These are phyloP conservation scores for Botrytis deweyae DNA, from an alignment of 2,329 filamentous ascomycete species.

Conservation along the genomic window DNA sequence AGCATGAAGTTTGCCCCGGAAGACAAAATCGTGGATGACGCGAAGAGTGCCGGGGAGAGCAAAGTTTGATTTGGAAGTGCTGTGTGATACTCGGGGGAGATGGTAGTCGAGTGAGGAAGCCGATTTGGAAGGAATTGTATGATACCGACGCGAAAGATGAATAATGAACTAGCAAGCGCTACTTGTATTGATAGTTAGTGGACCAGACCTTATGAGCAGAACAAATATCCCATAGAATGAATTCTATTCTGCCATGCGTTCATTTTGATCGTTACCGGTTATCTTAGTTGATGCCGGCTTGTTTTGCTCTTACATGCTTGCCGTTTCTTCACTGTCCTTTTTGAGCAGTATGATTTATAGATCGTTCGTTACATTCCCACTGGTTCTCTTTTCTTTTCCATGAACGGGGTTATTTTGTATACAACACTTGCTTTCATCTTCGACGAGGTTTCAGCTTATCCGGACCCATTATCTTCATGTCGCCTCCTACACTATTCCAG, in stretches of 20 bases:
- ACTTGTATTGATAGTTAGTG: conserved; percentile 6
- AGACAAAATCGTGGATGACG: conserved; percentile 52
- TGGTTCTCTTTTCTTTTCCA: neutral
- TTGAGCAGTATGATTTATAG: neutral
- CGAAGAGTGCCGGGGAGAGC: conserved; percentile 40
- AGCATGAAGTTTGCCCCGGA: conserved; percentile 78
- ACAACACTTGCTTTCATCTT: neutral
- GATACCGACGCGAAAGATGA: neutral
- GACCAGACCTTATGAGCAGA: neutral
- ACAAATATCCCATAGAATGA: neutral
- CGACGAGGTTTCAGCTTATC: neutral
- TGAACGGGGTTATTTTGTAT: neutral
- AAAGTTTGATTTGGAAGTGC: conserved; percentile 11
- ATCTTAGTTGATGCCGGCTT: neutral
- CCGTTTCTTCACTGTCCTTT: neutral
- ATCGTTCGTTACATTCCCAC: no score
- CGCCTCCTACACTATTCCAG: neutral
- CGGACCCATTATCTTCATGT: neutral
- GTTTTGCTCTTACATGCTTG: neutral
- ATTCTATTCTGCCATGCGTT: neutral
- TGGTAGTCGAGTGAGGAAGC: neutral
- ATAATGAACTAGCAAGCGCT: neutral
- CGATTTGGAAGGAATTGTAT: neutral
- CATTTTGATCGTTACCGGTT: neutral
- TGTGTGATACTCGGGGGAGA: neutral